Evolutionary conservation across 2,329 filamentous ascomycete genomes (phyloP).

Genomic region (Blumeriella jaapii): DNA sequence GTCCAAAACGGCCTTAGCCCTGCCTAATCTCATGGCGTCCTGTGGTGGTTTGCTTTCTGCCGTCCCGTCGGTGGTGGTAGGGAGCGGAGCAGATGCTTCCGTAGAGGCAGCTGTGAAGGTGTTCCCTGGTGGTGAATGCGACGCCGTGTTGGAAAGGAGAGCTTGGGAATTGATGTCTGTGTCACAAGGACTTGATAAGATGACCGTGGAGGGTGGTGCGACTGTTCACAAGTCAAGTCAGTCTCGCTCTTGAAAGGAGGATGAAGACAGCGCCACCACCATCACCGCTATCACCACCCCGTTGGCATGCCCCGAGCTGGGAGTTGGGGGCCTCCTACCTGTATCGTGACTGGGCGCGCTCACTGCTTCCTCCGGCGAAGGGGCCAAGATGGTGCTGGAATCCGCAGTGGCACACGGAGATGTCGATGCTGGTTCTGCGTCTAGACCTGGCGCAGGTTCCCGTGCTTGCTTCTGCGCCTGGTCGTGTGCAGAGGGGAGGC

Average conservation of each 20-base stretch:
- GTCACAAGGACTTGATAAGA: conserved; percentile 13
- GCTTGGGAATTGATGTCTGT: conserved; percentile 1
- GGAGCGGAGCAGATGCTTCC: conserved; percentile 4
- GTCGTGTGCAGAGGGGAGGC: conserved; percentile 9
- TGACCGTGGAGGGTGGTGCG: conserved; percentile 9
- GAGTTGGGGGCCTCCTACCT: conserved; percentile 10
- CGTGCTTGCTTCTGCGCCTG: conserved; percentile 2
- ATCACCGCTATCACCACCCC: too few species aligned
- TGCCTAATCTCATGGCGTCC: conserved; percentile 20
- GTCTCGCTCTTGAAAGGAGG: conserved; percentile 1
- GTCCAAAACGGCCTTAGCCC: conserved; percentile 4
- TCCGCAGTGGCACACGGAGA: too few species aligned
- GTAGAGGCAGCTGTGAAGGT: conserved; percentile 5
- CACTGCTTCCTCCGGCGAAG: conserved; percentile 3
- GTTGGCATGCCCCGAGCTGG: too few species aligned
- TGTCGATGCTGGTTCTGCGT: too few species aligned
- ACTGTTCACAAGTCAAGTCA: conserved; percentile 14
- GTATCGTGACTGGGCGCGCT: conserved; percentile 4
- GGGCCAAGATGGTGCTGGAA: not conserved
- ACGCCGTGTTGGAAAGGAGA: conserved; percentile 5
- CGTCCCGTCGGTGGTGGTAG: conserved; percentile 6
- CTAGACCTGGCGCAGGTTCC: conserved; percentile 5
- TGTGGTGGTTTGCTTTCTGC: conserved; percentile 8
- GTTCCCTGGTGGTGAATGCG: conserved; percentile 3
- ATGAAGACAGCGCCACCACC: conserved; percentile 2